Base-by-base conservation (phyloP, 257 asterid species). In the Marsdenia floribunda region DNA sequence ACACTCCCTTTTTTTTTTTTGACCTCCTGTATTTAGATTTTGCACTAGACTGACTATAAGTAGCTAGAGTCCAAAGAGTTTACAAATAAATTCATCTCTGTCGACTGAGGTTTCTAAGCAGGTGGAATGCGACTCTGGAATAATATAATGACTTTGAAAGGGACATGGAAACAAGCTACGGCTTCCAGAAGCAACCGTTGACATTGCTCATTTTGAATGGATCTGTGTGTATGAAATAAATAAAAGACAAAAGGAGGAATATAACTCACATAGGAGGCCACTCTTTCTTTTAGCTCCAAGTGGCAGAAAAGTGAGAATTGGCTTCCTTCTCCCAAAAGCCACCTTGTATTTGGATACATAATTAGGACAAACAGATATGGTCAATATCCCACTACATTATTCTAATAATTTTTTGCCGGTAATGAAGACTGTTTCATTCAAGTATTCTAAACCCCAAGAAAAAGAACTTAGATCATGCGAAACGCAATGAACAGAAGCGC, bases 241-340 rank as follows among this genome's bases (percentile, higher is more conserved):
- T 35, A 55, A 2, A 65, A 49, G 35, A 59, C 73, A 22, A 44
- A 72, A 52, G 57, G 53, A 71, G 59, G 68, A 75, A 57, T 49
- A 71, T 74, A 73, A 75, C 76, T 54, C 71, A 47, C 59, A 61
- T 73, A 73, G 90, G 90, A 85, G 87, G 85, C 90, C 81, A 68
- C 78, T 77, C 71, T 72, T 83, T 76, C 85, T 85, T 85, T 89
- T 87, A 80, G 85, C 86, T 92, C 98, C 97, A 90, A 84, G 70
- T 92, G 98, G 97, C 94, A 89, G 86, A 85, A 76, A 35, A 68
- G 57, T 77, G 78, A 74, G 88, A 84, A 53, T 81, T 79, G 47
- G 49, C 81, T 72, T 81, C 81, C 76, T 77, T 80, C 77, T 75
- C 78, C 80, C 46, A 68, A 74, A 76, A 76, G 59, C 84, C 76